Evolutionary conservation across 2,329 filamentous ascomycete genomes (phyloP).

Genomic region (Aspergillus transmontanensis): DNA sequence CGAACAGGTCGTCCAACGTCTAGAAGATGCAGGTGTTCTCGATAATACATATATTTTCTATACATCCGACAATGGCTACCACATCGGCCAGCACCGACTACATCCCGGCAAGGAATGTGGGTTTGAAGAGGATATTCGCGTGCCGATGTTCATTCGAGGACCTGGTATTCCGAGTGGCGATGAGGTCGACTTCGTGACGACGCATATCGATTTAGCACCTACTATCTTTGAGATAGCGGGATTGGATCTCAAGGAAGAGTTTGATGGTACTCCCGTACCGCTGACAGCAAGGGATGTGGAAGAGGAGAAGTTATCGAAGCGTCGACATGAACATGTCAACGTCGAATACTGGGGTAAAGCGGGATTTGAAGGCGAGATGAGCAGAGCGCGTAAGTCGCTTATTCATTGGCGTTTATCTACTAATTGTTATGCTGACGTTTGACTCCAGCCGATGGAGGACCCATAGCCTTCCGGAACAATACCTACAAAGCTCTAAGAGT

Average conservation of each 20-base stretch:
- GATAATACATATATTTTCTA: slow-evolving; percentile 60
- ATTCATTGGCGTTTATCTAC: too few species aligned
- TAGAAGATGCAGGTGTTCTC: slow-evolving; percentile 42
- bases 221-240: slow-evolving; percentile 54
- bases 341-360: neutral
- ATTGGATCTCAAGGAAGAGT: slow-evolving; percentile 46
- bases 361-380: slow-evolving; percentile 5
- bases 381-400: neutral
- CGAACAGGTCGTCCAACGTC: slow-evolving; percentile 41
- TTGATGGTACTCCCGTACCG: slow-evolving; percentile 59
- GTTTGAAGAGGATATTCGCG: slow-evolving; percentile 60
- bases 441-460: neutral
- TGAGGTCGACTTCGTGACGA: slow-evolving; percentile 51
- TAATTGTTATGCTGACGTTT: neutral
- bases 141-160: slow-evolving; percentile 60
- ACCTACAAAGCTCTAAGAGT: slow-evolving; percentile 26
- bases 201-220: slow-evolving; percentile 64
- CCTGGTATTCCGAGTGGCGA: slow-evolving; percentile 52
- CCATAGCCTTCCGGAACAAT: slow-evolving; percentile 10
- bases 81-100: slow-evolving; percentile 59
- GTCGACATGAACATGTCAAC: neutral
- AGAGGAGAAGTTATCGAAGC: neutral
- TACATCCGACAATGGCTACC: slow-evolving; percentile 61
- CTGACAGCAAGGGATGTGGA: slow-evolving; percentile 15
- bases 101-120: slow-evolving; percentile 58